Conservation (phyloP, 2,329 filamentous ascomycete genomes). For the Aspergillus fructus region DNA sequence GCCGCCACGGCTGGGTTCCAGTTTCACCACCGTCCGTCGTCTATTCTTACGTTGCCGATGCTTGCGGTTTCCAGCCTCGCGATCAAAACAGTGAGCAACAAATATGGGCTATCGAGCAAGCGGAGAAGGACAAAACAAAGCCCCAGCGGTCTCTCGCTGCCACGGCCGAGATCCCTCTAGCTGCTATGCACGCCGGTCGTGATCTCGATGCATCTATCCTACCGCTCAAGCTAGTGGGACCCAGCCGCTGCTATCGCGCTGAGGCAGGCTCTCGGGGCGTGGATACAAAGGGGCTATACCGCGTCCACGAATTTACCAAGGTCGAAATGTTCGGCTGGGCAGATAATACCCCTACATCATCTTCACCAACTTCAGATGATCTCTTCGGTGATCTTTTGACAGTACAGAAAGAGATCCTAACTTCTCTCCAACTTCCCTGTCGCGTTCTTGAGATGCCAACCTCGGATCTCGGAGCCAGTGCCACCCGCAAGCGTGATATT, state of each 20-base stretch:
- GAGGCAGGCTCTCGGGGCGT: constrained; percentile 88
- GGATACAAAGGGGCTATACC: constrained; percentile 91
- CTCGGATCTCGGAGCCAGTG: constrained; percentile 83
- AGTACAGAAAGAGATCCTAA: constrained; percentile 82
- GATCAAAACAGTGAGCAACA: constrained; percentile 91
- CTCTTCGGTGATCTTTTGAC: constrained; percentile 82
- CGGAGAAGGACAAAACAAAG: constrained; percentile 61
- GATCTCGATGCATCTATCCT: constrained; percentile 65
- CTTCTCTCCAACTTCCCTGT: constrained; percentile 74
- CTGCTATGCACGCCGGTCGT: constrained; percentile 79
- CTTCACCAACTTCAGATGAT: constrained; percentile 32
- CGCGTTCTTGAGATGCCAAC: constrained; percentile 92
- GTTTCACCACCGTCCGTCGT: constrained; percentile 87
- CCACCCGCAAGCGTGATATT: constrained; percentile 84
- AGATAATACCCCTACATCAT: constrained; percentile 43
- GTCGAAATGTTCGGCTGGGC: constrained; percentile 98
- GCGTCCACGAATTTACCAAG: constrained; percentile 98
- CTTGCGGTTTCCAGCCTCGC: constrained; percentile 91
- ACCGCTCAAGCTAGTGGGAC: constrained; percentile 76
- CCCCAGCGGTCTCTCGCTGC: constrained; percentile 76
- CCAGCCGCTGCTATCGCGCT: constrained; percentile 90
- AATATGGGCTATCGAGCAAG: constrained; percentile 76
- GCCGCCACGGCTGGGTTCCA: constrained; percentile 71
- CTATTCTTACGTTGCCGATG: constrained; percentile 84
- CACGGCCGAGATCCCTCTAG: constrained; percentile 92